Conservation (phyloP, 768 basidiomycete species). For the Rhodotorula diobovata region DNA sequence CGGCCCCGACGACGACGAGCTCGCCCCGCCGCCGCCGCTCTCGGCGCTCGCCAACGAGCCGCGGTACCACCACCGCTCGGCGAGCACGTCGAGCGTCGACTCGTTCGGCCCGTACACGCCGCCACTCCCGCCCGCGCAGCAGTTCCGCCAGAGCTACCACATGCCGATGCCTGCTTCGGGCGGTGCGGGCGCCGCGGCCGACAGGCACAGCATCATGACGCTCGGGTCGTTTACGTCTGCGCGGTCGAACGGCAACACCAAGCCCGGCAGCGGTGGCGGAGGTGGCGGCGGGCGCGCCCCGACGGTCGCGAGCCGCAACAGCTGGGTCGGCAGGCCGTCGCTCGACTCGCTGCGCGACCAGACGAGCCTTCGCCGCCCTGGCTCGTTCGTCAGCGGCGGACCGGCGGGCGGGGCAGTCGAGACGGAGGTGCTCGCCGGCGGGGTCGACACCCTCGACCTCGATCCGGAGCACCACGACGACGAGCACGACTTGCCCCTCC, state of each 20-base stretch:
- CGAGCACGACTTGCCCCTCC: too few species aligned
- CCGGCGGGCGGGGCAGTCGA: neutral
- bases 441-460: neutral
- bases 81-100: conserved; percentile 38
- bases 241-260: neutral
- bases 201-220: conserved; percentile 30
- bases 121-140: conserved; percentile 1
- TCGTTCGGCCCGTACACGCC: conserved; percentile 31
- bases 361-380: neutral
- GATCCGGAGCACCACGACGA: neutral
- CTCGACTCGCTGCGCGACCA: conserved; percentile 22
- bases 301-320: conserved; percentile 4
- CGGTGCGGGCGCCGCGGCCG: neutral
- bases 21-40: conserved; percentile 84
- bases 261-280: too few species aligned
- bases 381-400: neutral
- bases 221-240: conserved; percentile 16
- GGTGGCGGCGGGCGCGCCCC: neutral
- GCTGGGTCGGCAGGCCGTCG: conserved; percentile 10
- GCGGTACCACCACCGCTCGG: conserved; percentile 37
- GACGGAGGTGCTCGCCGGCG: conserved; percentile 17
- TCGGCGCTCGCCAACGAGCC: conserved; percentile 67
- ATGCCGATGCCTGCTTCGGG: neutral
- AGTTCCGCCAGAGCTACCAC: conserved; percentile 19
- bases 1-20: conserved; percentile 35